Evolutionary conservation across 805 yeast species (phyloP).

Genomic region (Dipodascus geniculatus): DNA sequence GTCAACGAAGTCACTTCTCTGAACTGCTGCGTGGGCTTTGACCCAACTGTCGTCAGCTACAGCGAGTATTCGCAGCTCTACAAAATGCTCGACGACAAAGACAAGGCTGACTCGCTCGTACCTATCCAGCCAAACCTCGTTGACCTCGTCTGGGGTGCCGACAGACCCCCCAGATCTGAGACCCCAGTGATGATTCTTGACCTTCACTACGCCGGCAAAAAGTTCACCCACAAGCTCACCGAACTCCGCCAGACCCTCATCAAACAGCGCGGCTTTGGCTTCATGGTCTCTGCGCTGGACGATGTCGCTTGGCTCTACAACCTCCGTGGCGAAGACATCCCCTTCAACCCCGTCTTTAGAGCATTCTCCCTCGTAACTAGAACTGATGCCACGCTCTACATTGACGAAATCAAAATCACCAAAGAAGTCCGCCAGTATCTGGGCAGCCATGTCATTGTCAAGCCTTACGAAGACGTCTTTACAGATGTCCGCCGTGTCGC

Average conservation of each 20-base stretch:
- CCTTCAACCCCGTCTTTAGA: constrained; percentile 79
- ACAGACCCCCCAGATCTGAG: constrained; percentile 49
- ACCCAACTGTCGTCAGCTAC: constrained; percentile 60
- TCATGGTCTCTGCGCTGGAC: constrained; percentile 65
- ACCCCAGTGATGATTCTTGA: constrained; percentile 41
- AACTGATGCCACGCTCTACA: constrained; percentile 37
- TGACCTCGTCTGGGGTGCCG: constrained; percentile 62
- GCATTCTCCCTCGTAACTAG: constrained; percentile 45
- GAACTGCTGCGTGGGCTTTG: constrained; percentile 59
- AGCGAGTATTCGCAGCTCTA: constrained; percentile 24
- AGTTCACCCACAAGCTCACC: constrained; percentile 43
- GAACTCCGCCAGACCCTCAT: constrained; percentile 26
- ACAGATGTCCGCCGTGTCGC: constrained; percentile 30
- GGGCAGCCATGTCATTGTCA: constrained; percentile 35
- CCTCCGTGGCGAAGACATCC: constrained; percentile 72
- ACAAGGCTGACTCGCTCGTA: constrained; percentile 15
- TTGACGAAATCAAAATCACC: constrained; percentile 35
- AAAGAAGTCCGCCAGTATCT: constrained; percentile 32
- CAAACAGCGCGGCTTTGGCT: constrained; percentile 28
- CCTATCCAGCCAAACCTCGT: constrained; percentile 51
- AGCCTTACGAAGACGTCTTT: constrained; percentile 50
- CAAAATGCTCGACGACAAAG: constrained; percentile 18
- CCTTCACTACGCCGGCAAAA: constrained; percentile 52
- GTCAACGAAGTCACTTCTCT: constrained; percentile 40
- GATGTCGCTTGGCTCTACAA: constrained; percentile 89